These are phyloP conservation scores for Tuber borchii DNA, from an alignment of 495 filamentous ascomycete genomes.

Conservation along the genomic window DNA sequence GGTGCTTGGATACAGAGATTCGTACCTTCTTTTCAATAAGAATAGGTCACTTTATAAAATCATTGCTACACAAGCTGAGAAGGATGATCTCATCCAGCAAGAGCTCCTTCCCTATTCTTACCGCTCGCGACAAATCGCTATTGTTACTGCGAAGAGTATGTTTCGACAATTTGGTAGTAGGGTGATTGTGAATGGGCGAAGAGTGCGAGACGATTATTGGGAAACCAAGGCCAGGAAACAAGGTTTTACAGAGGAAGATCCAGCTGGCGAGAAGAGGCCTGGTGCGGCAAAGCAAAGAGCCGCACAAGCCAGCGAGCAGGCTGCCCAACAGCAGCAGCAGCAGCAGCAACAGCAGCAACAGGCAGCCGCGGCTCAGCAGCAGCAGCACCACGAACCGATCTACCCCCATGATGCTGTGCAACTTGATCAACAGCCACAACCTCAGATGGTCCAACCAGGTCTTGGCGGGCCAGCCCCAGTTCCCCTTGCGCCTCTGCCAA, in stretches of 20 bases:
- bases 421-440: conserved; percentile 49
- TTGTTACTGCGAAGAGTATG: conserved; percentile 98
- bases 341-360: conserved; percentile 35
- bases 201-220: conserved; percentile 98
- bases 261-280: conserved; percentile 92
- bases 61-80: conserved; percentile 91
- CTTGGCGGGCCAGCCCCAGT: conserved; percentile 59
- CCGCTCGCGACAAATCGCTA: conserved; percentile 93
- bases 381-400: conserved; percentile 44
- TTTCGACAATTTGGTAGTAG: conserved; percentile 98
- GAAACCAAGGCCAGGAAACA: conserved; percentile 94
- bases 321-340: conserved; percentile 44
- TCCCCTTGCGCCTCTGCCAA: conserved; percentile 65
- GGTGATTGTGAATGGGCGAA: conserved; percentile 78
- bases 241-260: conserved; percentile 94
- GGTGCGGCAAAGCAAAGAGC: conserved; percentile 84
- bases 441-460: conserved; percentile 62
- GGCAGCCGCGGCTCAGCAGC: conserved; percentile 47
- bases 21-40: conserved; percentile 98
- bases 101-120: conserved; percentile 97
- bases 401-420: conserved; percentile 67
- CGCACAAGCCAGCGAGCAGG: conserved; percentile 58
- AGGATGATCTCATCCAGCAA: conserved; percentile 90
- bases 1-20: conserved; percentile 91
- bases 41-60: conserved; percentile 97